phyloP scores from a whole-genome alignment of 2,329 filamentous ascomycete species.

The Sporothrix curviconia region DNA sequence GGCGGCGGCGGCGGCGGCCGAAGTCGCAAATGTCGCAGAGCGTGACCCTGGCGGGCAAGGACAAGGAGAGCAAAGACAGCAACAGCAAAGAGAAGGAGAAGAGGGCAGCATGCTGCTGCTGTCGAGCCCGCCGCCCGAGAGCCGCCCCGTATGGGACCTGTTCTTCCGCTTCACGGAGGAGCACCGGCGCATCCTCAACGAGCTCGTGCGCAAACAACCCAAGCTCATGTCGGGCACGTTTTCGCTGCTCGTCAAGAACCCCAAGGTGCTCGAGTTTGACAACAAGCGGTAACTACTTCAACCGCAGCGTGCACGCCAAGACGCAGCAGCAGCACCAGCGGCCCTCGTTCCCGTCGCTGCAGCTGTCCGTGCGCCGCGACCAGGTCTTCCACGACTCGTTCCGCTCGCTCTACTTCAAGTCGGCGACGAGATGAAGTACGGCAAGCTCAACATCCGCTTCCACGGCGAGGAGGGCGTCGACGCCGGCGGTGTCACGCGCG shows the following conservation, averaged over 20 bases:
- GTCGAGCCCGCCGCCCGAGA: constrained; percentile 69
- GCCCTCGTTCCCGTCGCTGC: constrained; percentile 64
- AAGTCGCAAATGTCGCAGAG: constrained; percentile 12
- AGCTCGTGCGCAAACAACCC: constrained; percentile 92
- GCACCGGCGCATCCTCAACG: constrained; percentile 94
- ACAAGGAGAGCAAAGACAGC: constrained; percentile 22
- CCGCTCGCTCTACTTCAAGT: constrained; percentile 97
- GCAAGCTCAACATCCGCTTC: constrained; percentile 96
- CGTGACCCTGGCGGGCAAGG: constrained; percentile 6
- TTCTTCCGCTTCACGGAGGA: constrained; percentile 99
- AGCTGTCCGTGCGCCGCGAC: constrained; percentile 84
- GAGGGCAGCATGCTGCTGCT: constrained; percentile 54
- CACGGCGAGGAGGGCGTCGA: constrained; percentile 96
- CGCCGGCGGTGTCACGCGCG: constrained; percentile 91
- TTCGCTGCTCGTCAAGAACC: constrained; percentile 92
- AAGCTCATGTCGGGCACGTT: constrained; percentile 99
- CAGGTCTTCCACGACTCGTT: constrained; percentile 98
- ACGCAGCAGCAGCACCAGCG: constrained; percentile 51
- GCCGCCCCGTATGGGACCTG: constrained; percentile 41
- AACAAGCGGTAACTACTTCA: constrained; percentile 99
- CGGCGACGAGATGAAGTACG: constrained; percentile 95
- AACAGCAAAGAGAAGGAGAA: no score
- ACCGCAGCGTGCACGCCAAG: constrained; percentile 72
- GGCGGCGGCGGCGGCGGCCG: constrained; percentile 32
- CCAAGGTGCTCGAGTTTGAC: constrained; percentile 97